Conservation (phyloP, 2,329 filamentous ascomycete species). For the Claviceps capensis region DNA sequence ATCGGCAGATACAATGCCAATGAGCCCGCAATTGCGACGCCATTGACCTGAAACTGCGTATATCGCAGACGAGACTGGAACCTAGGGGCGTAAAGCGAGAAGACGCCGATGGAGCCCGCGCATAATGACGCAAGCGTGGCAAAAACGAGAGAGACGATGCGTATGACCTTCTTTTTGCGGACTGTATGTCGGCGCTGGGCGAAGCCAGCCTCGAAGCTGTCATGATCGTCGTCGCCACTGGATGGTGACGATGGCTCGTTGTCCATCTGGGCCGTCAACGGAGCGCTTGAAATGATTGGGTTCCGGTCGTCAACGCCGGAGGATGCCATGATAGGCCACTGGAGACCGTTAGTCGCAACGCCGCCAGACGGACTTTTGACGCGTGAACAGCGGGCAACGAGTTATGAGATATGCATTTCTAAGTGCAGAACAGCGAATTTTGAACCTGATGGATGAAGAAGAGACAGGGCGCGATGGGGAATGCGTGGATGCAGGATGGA, state of each 20-base stretch:
- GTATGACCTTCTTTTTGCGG: slow-evolving; percentile 20
- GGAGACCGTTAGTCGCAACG: neutral
- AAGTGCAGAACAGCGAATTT: neutral
- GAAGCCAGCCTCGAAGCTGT: slow-evolving; percentile 8
- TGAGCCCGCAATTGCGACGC: slow-evolving; percentile 74
- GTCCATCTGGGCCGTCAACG: neutral
- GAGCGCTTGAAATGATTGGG: neutral
- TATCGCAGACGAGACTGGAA: slow-evolving; percentile 81
- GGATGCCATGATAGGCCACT: slow-evolving; percentile 2
- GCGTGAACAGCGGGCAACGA: neutral
- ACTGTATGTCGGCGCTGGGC: slow-evolving; percentile 11
- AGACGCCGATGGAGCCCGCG: slow-evolving; percentile 83
- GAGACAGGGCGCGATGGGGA: neutral
- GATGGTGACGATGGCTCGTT: slow-evolving; percentile 1
- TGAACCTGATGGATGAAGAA: neutral
- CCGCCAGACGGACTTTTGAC: neutral
- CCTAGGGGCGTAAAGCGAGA: slow-evolving; percentile 83
- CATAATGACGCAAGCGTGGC: slow-evolving; percentile 52
- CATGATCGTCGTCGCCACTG: slow-evolving; percentile 4
- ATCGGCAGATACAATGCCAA: slow-evolving; percentile 88
- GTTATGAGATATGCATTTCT: neutral
- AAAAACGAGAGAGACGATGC: slow-evolving; percentile 36
- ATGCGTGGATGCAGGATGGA: neutral
- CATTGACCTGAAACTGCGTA: slow-evolving; percentile 83
- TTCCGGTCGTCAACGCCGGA: slow-evolving; percentile 3